These are phyloP conservation scores for Microsporum ferrugineum DNA, from an alignment of 2,329 filamentous ascomycete species.

Conservation along the genomic window DNA sequence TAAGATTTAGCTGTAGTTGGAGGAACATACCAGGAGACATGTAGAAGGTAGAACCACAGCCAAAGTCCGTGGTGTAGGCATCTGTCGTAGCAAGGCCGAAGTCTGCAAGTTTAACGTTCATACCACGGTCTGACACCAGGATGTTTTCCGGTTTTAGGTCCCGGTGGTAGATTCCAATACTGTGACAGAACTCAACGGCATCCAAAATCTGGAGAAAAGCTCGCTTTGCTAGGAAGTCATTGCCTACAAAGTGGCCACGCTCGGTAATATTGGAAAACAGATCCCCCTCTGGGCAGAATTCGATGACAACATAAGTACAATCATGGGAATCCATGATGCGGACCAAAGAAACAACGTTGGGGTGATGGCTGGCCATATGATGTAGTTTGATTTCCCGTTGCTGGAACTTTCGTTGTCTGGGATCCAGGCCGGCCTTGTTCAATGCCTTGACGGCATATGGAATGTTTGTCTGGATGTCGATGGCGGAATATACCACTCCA, in stretches of 20 bases:
- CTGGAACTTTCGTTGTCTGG: constrained; percentile 79
- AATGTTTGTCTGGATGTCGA: constrained; percentile 68
- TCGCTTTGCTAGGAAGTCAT: constrained; percentile 74
- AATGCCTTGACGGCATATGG: constrained; percentile 94
- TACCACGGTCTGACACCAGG: constrained; percentile 74
- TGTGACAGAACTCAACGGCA: constrained; percentile 92
- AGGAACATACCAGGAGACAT: constrained; percentile 84
- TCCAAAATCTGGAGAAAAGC: constrained; percentile 93
- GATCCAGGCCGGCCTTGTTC: constrained; percentile 85
- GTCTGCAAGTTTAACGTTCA: constrained; percentile 89
- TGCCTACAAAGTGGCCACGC: constrained; percentile 80
- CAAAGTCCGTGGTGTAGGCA: constrained; percentile 78
- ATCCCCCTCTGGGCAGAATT: constrained; percentile 95
- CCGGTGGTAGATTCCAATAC: constrained; percentile 85
- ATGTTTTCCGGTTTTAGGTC: constrained; percentile 99
- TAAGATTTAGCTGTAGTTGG: too few species aligned
- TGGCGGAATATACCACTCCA: constrained; percentile 84
- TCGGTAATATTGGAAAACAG: constrained; percentile 97
- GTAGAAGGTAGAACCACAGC: constrained; percentile 96
- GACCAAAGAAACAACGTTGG: constrained; percentile 84
- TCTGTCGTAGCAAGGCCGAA: constrained; percentile 90
- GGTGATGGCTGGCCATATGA: constrained; percentile 75
- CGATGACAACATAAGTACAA: constrained; percentile 91
- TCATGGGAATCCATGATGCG: constrained; percentile 87
- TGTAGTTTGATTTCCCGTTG: constrained; percentile 87